Evolutionary conservation across 1,284 basidiomycete species (phyloP).

Genomic region (Tylopilus orsonianus): DNA sequence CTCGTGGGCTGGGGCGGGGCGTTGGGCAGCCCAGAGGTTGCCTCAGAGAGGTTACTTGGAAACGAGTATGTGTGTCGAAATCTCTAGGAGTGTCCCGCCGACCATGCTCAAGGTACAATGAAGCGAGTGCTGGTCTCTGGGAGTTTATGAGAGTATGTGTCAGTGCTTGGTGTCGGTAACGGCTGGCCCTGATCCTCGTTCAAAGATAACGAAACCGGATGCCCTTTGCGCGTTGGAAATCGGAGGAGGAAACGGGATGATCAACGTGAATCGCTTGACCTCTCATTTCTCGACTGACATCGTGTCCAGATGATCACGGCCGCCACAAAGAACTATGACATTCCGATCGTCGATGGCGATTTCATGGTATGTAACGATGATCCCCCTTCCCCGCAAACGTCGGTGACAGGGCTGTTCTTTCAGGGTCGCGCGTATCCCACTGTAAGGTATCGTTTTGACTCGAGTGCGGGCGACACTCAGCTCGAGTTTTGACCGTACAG

Average conservation of each 20-base stretch:
- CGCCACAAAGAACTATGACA: conserved; percentile 37
- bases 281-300: conserved; percentile 8
- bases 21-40: conserved; percentile 39
- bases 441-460: conserved; percentile 19
- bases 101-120: conserved; percentile 29
- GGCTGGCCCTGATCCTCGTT: conserved; percentile 10
- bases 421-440: conserved; percentile 40
- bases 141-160: conserved; percentile 24
- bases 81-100: neutral
- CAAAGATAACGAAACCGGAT: conserved; percentile 37
- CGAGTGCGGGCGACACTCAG: conserved; percentile 1
- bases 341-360: conserved; percentile 44
- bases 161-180: neutral
- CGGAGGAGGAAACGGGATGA: conserved; percentile 58
- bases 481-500: conserved; percentile 14
- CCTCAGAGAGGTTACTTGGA: conserved; percentile 37
- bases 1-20: conserved; percentile 38
- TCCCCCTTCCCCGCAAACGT: conserved; percentile 3
- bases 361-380: conserved; percentile 42
- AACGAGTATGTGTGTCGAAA: conserved; percentile 39
- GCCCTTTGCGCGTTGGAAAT: conserved; percentile 47
- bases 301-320: conserved; percentile 36
- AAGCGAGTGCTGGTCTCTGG: conserved; percentile 31
- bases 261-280: conserved; percentile 36
- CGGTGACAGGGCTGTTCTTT: conserved; percentile 6